A percentile compares a stretch with the other conserved stretches of the same genome.
These are phyloP conservation scores for Citrus australasica DNA, from an alignment of 345 rosid genomes.

Conservation along the genomic window DNA sequence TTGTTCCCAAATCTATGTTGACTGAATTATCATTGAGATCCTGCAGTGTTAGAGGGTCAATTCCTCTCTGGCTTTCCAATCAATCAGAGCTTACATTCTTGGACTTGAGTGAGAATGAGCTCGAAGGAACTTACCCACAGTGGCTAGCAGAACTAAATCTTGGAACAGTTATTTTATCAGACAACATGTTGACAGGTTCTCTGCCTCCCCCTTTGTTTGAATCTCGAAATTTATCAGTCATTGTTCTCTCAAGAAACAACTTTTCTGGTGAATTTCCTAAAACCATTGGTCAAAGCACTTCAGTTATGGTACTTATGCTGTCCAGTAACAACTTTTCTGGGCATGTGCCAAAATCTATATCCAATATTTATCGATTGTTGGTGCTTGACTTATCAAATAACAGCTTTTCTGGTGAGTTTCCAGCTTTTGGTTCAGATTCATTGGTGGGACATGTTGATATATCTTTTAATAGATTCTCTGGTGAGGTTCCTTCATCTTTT, in stretches of 20 bases:
- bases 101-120: slow-evolving; percentile 26
- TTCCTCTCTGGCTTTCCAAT: slow-evolving; percentile 17
- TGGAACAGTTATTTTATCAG: slow-evolving; percentile 10
- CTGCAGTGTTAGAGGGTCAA: slow-evolving; percentile 1
- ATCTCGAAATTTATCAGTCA: slow-evolving; percentile 9
- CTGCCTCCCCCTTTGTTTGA: slow-evolving; percentile 25
- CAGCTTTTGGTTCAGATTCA: slow-evolving; percentile 4
- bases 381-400: slow-evolving; percentile 31
- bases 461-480: slow-evolving; percentile 26
- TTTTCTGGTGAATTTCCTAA: slow-evolving; percentile 21
- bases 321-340: slow-evolving; percentile 35
- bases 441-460: neutral
- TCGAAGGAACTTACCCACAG: slow-evolving; percentile 15
- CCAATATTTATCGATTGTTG: slow-evolving; percentile 4
- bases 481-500: slow-evolving; percentile 24
- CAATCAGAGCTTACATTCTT: slow-evolving; percentile 18
- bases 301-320: slow-evolving; percentile 11
- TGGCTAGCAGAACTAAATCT: slow-evolving; percentile 17
- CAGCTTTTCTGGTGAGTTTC: slow-evolving; percentile 31
- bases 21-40: slow-evolving; percentile 7
- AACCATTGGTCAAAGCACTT: neutral
- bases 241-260: slow-evolving; percentile 17
- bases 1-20: slow-evolving; percentile 9
- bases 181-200: slow-evolving; percentile 23
- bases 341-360: slow-evolving; percentile 27